Conservation (phyloP, 106 monocot genomes). For the Xerophyta viscosa region DNA sequence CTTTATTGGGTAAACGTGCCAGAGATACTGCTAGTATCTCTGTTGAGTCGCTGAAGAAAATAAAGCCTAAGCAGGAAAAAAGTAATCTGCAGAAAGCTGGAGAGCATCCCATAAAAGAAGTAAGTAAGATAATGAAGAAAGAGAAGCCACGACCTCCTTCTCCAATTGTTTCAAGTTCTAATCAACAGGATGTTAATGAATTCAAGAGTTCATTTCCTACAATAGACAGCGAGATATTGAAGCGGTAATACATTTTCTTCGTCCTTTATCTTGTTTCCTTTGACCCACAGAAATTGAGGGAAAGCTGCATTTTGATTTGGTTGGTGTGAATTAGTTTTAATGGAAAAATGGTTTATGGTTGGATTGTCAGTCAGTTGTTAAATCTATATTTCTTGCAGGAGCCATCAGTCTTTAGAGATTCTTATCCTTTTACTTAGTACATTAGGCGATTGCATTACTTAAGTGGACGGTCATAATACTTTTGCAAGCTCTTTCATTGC, state of each 20-base stretch:
- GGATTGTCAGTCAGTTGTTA: too few species aligned
- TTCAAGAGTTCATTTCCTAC: background rate
- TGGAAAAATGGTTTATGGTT: too few species aligned
- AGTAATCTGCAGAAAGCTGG: background rate
- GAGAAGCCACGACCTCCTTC: background rate
- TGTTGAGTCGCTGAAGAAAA: slow-evolving; percentile 1
- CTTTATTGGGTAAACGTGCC: background rate
- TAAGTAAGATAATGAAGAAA: background rate
- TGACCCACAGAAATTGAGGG: too few species aligned
- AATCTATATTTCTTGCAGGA: too few species aligned
- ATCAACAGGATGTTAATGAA: background rate
- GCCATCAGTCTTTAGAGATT: too few species aligned
- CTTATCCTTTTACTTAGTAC: too few species aligned
- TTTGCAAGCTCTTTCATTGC: too few species aligned
- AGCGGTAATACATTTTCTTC: slow-evolving; percentile 12
- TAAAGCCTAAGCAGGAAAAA: slow-evolving; percentile 4
- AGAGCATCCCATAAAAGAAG: background rate
- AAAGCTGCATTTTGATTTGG: too few species aligned
- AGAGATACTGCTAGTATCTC: background rate
- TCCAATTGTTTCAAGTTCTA: background rate
- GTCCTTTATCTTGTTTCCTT: background rate
- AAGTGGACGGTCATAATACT: too few species aligned
- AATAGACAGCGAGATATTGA: slow-evolving; percentile 6
- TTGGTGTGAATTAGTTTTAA: too few species aligned
- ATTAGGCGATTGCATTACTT: too few species aligned